Percentiles rank a stretch among this genome's conserved stretches.
Evolutionary conservation across 2,329 filamentous ascomycete species (phyloP).

Genomic region (Aspergillus tanneri): DNA sequence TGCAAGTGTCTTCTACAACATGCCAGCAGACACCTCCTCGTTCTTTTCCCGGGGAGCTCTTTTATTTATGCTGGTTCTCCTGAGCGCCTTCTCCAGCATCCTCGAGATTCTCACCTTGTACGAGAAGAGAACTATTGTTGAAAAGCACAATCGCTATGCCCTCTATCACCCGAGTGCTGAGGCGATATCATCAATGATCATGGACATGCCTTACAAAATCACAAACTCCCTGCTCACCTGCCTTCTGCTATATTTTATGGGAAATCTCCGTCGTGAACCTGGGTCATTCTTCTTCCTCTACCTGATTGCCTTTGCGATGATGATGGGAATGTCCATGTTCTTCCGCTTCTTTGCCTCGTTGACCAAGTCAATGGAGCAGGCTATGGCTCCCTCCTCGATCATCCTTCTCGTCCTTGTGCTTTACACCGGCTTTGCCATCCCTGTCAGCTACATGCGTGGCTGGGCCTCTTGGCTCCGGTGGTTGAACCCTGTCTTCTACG

Average conservation of each 20-base stretch:
- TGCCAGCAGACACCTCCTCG: slow-evolving; percentile 61
- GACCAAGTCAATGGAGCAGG: slow-evolving; percentile 62
- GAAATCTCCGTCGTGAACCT: slow-evolving; percentile 69
- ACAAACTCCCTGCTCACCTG: slow-evolving; percentile 71
- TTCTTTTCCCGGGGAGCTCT: slow-evolving; percentile 75
- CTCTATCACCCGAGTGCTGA: slow-evolving; percentile 20
- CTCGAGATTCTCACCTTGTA: slow-evolving; percentile 52
- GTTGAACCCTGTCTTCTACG: slow-evolving; percentile 72
- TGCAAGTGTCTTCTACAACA: slow-evolving; percentile 74
- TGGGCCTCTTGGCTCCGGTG: slow-evolving; percentile 82
- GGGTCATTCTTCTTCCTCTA: slow-evolving; percentile 82
- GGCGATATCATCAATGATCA: slow-evolving; percentile 11
- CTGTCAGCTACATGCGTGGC: slow-evolving; percentile 60
- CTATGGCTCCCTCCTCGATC: slow-evolving; percentile 53
- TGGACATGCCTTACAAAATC: slow-evolving; percentile 68
- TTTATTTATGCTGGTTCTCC: slow-evolving; percentile 78
- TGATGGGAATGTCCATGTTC: slow-evolving; percentile 75
- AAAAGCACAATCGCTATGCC: slow-evolving; percentile 21
- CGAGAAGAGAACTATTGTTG: slow-evolving; percentile 17
- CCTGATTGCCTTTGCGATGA: slow-evolving; percentile 69
- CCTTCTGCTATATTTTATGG: slow-evolving; percentile 78
- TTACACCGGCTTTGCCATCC: slow-evolving; percentile 46
- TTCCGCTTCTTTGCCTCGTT: slow-evolving; percentile 74
- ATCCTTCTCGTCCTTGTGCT: slow-evolving; percentile 42
- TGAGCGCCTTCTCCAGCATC: slow-evolving; percentile 75